These are phyloP conservation scores for Blastomyces parvus DNA, from an alignment of 2,329 filamentous ascomycete genomes.

Conservation along the genomic window DNA sequence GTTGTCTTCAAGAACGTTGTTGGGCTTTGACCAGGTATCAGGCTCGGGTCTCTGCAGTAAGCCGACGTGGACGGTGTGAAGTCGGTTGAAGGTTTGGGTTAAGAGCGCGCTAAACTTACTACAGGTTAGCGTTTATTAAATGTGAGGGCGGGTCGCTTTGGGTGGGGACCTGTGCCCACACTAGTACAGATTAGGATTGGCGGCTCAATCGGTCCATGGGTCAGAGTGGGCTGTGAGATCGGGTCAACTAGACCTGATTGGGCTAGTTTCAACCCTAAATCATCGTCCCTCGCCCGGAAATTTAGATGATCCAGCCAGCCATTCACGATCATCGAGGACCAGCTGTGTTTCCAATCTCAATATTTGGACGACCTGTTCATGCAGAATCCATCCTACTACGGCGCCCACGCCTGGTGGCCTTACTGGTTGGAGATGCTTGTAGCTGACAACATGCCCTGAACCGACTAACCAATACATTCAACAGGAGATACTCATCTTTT, in stretches of 20 bases:
- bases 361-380: neutral
- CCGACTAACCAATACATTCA: neutral
- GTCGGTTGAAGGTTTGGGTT: neutral
- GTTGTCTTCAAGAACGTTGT: neutral
- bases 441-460: neutral
- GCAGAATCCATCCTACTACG: neutral
- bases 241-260: neutral
- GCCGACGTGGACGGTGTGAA: neutral
- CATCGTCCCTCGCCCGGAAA: neutral
- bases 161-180: neutral
- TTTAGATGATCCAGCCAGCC: constrained; percentile 7
- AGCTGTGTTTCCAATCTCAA: constrained; percentile 3
- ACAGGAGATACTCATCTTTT: neutral
- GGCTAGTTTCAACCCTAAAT: neutral
- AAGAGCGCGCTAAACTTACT: neutral
- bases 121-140: neutral
- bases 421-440: neutral
- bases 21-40: neutral
- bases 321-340: neutral
- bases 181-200: neutral
- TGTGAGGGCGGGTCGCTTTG: too few relatives aligned
- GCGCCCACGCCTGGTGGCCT: neutral
- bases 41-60: neutral
- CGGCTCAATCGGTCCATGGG: neutral
- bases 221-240: neutral